Evolutionary conservation across 2,329 filamentous ascomycete species (phyloP).

Genomic region (Aureobasidium sp.): DNA sequence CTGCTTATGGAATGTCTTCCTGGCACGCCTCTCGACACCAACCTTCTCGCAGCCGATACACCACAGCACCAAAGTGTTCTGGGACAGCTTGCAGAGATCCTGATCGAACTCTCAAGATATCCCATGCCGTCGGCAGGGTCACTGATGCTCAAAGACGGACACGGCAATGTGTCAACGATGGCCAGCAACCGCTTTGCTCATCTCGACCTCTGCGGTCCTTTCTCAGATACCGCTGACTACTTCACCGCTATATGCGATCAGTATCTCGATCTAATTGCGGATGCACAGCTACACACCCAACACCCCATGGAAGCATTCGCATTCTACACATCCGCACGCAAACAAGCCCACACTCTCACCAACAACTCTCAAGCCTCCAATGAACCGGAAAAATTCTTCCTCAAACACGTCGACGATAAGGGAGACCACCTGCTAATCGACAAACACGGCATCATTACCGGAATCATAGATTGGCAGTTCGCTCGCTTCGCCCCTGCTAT

Average conservation of each 20-base stretch:
- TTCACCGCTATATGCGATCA: not conserved
- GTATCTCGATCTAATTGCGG: conserved; percentile 3
- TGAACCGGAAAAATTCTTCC: conserved; percentile 23
- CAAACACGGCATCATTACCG: conserved; percentile 38
- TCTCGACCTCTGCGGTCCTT: not conserved
- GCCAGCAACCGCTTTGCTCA: conserved; percentile 1
- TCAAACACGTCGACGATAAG: conserved; percentile 43
- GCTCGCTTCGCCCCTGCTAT: conserved; percentile 4
- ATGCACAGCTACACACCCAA: not conserved
- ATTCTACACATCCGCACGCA: not conserved
- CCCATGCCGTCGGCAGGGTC: not conserved
- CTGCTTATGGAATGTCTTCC: not conserved
- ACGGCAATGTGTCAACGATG: not conserved
- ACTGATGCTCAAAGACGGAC: not conserved
- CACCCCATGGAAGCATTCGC: not conserved
- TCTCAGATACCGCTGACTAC: not conserved
- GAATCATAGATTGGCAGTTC: conserved; percentile 39
- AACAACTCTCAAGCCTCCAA: too few species aligned
- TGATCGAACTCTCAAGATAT: conserved; percentile 1
- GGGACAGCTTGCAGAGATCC: not conserved
- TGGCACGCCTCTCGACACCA: not conserved
- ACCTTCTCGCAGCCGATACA: not conserved
- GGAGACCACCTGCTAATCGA: conserved; percentile 42
- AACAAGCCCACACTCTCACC: not conserved
- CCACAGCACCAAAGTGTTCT: not conserved